Conservation (phyloP, 192 early-diverging fungal species). For the Mortierella claussenii region DNA sequence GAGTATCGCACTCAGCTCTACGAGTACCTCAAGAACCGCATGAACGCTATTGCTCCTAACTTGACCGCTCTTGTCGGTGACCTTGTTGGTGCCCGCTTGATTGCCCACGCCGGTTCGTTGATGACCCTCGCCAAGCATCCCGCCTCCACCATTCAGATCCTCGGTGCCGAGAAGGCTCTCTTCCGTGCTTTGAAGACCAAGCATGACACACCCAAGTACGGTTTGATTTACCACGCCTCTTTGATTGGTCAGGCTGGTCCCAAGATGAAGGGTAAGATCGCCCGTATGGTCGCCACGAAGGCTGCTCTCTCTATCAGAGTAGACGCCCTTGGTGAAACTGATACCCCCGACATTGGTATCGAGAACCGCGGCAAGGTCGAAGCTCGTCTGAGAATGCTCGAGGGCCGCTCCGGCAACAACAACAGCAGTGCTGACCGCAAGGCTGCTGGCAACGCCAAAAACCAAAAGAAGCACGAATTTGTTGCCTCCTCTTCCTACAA, state of each 20-base stretch:
- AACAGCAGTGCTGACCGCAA: constrained; percentile 73
- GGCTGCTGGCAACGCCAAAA: constrained; percentile 71
- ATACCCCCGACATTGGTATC: constrained; percentile 84
- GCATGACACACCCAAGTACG: constrained; percentile 98
- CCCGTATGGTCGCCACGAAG: constrained; percentile 93
- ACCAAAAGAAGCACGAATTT: constrained; percentile 72
- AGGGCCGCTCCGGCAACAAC: constrained; percentile 71
- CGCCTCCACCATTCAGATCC: constrained; percentile 98
- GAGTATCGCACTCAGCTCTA: constrained; percentile 96
- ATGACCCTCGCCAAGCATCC: constrained; percentile 99
- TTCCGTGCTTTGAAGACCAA: constrained; percentile 99
- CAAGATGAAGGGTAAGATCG: constrained; percentile 99
- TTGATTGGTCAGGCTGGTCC: constrained; percentile 95
- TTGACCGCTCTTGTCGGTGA: constrained; percentile 96
- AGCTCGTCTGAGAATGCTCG: constrained; percentile 87
- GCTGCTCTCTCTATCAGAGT: constrained; percentile 88
- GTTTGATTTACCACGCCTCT: constrained; percentile 97
- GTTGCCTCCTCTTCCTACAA: constrained; percentile 62
- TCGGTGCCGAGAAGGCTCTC: constrained; percentile 99
- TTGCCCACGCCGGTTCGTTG: constrained; percentile 95
- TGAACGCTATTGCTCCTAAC: constrained; percentile 91
- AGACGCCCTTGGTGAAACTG: constrained; percentile 90
- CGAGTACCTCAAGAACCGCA: constrained; percentile 98
- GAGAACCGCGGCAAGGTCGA: constrained; percentile 90
- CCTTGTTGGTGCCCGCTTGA: constrained; percentile 97